Base-by-base conservation (phyloP, 306 rosid species). In the Cicer arietinum region DNA sequence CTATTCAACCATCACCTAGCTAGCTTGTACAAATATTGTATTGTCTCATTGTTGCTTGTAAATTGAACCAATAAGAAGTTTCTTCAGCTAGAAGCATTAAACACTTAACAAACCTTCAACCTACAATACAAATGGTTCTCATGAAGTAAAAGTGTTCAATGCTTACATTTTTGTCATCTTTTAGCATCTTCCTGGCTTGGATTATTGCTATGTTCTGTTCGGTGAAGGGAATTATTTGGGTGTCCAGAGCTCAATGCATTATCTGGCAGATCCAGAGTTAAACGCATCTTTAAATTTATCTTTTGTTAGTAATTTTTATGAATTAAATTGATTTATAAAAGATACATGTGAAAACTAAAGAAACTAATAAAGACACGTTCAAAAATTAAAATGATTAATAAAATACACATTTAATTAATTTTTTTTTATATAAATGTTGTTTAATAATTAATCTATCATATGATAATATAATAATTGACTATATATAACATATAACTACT, bases 31-130 rank as follows among this genome's bases (percentile, higher is more conserved):
- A 25, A 35, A 35, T 60, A 61, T 13, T 60, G 43, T 37, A 4
- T 35, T 60, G 17, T 8, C 10, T 35, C n/a, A 35, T 61, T 51
- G 22, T 42, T 65, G 7, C 40, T 7, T 61, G 48, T 52, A 22
- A 16, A 51, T 41, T 12, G 8, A 63, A 20, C 57, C 52, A 52
- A 50, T 10, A 40, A 43, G 54, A 75, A 65, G 18, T 76, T 20
- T 76, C 59, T 60, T 30, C 9, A n/a, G n/a, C 47, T 35, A 69
- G 60, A 69, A 30, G 43, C 43, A 11, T 10, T 10, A 16, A 13
- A 7, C 14, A 48, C 18, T 13, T 3, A 41, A 58, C 11, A 10
- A 18, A 37, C 2, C n/a, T 61, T 61, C 6, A 61, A 61, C 43
- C 6, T 22, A 60, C 66, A 60, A 37, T 1, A 30, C 44, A 48